Percentiles rank a stretch among this genome's conserved stretches.
These are phyloP conservation scores for Monosporascus ibericus DNA, from an alignment of 2,329 filamentous ascomycete species.

Conservation along the genomic window DNA sequence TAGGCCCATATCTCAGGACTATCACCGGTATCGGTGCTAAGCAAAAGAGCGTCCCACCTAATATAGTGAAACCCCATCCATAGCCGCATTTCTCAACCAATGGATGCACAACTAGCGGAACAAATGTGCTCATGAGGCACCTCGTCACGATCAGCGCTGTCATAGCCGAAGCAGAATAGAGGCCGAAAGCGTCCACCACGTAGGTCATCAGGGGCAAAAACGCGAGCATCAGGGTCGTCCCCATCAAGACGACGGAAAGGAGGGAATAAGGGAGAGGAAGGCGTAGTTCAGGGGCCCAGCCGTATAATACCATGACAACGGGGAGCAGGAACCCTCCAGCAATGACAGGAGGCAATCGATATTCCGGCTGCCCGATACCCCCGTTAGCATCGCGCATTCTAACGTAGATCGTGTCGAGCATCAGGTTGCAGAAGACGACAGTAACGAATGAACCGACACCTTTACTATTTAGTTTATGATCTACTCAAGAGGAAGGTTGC, in stretches of 20 bases:
- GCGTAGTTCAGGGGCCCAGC: slow-evolving; percentile 41
- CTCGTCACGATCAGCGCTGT: slow-evolving; percentile 50
- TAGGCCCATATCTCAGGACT: slow-evolving; percentile 43
- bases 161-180: slow-evolving; percentile 51
- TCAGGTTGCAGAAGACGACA: slow-evolving; percentile 42
- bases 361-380: slow-evolving; percentile 43
- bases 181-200: slow-evolving; percentile 49
- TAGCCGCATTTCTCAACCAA: slow-evolving; percentile 43
- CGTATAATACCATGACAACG: slow-evolving; percentile 38
- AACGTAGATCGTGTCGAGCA: slow-evolving; percentile 49
- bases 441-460: slow-evolving; percentile 42
- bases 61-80: slow-evolving; percentile 42
- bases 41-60: slow-evolving; percentile 34
- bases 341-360: slow-evolving; percentile 47
- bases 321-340: slow-evolving; percentile 40
- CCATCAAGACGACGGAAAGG: slow-evolving; percentile 36
- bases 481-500: too few relatives aligned
- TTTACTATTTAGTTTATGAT: slow-evolving; percentile 16
- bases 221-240: slow-evolving; percentile 37
- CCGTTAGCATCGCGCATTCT: slow-evolving; percentile 33
- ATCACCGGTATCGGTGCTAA: slow-evolving; percentile 45
- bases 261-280: slow-evolving; percentile 39
- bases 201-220: slow-evolving; percentile 48
- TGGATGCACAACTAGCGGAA: slow-evolving; percentile 46
- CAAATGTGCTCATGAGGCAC: slow-evolving; percentile 50